Conservation (phyloP, 768 basidiomycete genomes). For the Calocybe cyanea region DNA sequence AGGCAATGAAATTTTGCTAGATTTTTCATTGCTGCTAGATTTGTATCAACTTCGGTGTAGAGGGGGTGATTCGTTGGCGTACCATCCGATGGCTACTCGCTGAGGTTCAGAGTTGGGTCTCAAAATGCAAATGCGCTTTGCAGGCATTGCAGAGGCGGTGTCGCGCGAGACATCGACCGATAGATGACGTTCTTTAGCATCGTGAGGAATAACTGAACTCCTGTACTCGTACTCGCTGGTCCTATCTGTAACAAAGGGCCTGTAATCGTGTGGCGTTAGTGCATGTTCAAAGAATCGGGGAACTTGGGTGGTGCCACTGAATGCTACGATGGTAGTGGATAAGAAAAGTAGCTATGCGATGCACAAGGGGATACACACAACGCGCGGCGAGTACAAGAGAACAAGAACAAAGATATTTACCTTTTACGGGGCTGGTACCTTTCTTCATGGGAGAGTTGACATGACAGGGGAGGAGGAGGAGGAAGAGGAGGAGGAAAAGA, state of each 20-base stretch:
- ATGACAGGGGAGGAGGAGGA: background rate
- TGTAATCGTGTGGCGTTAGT: too few species aligned
- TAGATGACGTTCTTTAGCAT: too few species aligned
- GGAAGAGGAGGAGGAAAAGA: background rate
- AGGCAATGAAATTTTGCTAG: constrained; percentile 10
- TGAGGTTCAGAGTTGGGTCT: too few species aligned
- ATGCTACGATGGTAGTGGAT: background rate
- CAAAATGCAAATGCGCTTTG: too few species aligned
- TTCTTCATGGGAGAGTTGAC: background rate
- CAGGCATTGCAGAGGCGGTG: too few species aligned
- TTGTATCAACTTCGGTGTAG: too few species aligned
- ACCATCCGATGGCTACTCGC: too few species aligned
- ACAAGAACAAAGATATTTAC: constrained; percentile 5
- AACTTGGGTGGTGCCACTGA: too few species aligned
- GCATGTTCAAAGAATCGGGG: too few species aligned
- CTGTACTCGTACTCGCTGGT: background rate
- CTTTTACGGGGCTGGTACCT: constrained; percentile 1
- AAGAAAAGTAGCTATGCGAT: background rate
- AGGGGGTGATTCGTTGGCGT: too few species aligned
- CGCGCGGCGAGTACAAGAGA: background rate
- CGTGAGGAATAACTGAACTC: too few species aligned
- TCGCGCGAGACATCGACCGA: too few species aligned
- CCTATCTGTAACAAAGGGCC: background rate
- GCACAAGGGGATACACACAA: background rate
- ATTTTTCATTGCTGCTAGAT: background rate